phyloP scores from a whole-genome alignment of 2,329 filamentous ascomycete species.

The Fusarium secorum region DNA sequence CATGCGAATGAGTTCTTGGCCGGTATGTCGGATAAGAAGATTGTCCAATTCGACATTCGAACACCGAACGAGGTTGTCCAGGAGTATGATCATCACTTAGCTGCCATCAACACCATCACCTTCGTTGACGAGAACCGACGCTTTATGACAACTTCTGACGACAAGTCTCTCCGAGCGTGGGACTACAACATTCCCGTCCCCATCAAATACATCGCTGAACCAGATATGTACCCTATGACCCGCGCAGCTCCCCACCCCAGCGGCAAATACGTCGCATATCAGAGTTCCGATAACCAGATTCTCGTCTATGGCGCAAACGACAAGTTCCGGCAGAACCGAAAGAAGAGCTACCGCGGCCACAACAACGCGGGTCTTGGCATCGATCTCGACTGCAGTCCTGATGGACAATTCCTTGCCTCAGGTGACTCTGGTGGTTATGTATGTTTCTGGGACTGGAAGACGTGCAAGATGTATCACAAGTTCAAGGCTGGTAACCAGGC shows the following conservation, averaged over 20 bases:
- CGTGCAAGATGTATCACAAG: constrained; percentile 98
- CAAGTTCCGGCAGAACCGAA: constrained; percentile 95
- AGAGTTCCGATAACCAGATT: constrained; percentile 94
- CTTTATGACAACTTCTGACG: constrained; percentile 98
- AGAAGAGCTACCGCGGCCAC: constrained; percentile 95
- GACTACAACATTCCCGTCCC: constrained; percentile 98
- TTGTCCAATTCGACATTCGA: constrained; percentile 93
- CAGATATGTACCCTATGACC: constrained; percentile 97
- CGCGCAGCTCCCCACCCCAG: constrained; percentile 84
- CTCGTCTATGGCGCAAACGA: constrained; percentile 94
- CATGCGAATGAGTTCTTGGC: constrained; percentile 90
- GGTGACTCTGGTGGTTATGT: constrained; percentile 90
- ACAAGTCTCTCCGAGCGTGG: constrained; percentile 95
- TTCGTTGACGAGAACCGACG: constrained; percentile 94
- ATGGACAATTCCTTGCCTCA: constrained; percentile 87
- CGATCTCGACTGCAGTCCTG: constrained; percentile 85
- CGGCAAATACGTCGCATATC: constrained; percentile 93
- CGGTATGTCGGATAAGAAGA: constrained; percentile 99
- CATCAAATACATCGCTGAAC: constrained; percentile 97
- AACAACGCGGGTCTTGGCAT: constrained; percentile 95
- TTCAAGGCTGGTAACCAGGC: constrained; percentile 83
- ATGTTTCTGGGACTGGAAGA: constrained; percentile 99
- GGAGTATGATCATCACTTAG: constrained; percentile 97
- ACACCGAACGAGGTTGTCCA: constrained; percentile 81
- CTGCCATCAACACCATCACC: constrained; percentile 96